Evolutionary conservation across 345 rosid species (phyloP), one percentile per base, ranked within the genome.

Genomic region (Adansonia digitata): DNA sequence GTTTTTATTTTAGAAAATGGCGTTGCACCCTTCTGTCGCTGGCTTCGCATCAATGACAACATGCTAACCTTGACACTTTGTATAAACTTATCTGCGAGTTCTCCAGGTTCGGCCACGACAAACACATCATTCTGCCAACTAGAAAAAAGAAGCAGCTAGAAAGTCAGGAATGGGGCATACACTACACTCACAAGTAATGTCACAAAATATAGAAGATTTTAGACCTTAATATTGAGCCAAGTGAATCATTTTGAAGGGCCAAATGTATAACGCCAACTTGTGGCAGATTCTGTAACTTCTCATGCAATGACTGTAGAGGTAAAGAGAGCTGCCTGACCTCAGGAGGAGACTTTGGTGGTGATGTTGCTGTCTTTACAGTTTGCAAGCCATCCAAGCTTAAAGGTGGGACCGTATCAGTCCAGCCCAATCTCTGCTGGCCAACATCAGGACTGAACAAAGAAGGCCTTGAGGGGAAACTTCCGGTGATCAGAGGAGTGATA

Each of bases 111-210:
- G 69, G 97, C 97, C 63, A 95, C 97, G 75, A 93, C 98, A 83
- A 93, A 91, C n/a, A 95, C 99, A 79, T 93, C 99, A 78, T 90
- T 95, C 79, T 95, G 95, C 97, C 98, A 95, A 80, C 96, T 91
- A 72, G 39, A 84, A 75, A 51, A 72, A 78, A 51, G 13, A 75
- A 35, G 49, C 72, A 77, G 45, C 22, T 43, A 77, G 62, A 52
- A 81, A 35, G 75, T 89, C 34, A 85, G 71, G 48, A 69, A 39
- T 59, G 70, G 18, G 72, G 34, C 73, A 64, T 53, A 53, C 76
- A 79, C 69, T 35, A 75, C 49, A 77, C 29, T 61, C 7, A 42
- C 46, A 68, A 67, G n/a, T 51, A 59, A 78, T 63, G 5, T 11
- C 62, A 73, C 48, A 40, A 27, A 51, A 43, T 5, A 71, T 60